phyloP scores from a whole-genome alignment of 2,329 filamentous ascomycete species.

The Nannizziopsis barbatae region DNA sequence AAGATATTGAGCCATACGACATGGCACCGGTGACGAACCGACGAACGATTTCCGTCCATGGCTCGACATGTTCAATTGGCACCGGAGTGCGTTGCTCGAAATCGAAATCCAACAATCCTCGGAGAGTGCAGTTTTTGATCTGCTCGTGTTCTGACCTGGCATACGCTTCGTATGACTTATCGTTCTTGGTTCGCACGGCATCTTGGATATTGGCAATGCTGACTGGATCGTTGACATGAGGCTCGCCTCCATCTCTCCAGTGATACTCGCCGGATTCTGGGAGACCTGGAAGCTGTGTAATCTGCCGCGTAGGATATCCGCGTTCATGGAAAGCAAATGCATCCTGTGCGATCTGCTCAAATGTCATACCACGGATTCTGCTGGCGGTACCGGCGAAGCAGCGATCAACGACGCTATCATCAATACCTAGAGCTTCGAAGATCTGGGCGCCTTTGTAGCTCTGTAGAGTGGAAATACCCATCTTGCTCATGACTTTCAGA shows the following conservation, averaged over 20 bases:
- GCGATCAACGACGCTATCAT: slow-evolving; percentile 81
- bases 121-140: slow-evolving; percentile 91
- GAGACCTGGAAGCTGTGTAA: slow-evolving; percentile 65
- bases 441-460: slow-evolving; percentile 98
- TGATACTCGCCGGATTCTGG: slow-evolving; percentile 94
- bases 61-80: slow-evolving; percentile 91
- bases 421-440: slow-evolving; percentile 87
- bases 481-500: slow-evolving; percentile 98
- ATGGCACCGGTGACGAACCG: slow-evolving; percentile 95
- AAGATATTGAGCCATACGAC: slow-evolving; percentile 97
- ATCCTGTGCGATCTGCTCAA: slow-evolving; percentile 86
- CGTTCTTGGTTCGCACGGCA: slow-evolving; percentile 90
- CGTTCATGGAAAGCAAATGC: slow-evolving; percentile 91
- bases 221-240: slow-evolving; percentile 87
- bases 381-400: slow-evolving; percentile 93
- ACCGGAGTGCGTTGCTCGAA: slow-evolving; percentile 77
- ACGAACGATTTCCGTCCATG: slow-evolving; percentile 94
- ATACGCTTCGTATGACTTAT: slow-evolving; percentile 97
- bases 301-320: slow-evolving; percentile 72
- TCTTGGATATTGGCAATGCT: slow-evolving; percentile 97
- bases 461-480: slow-evolving; percentile 94
- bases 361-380: slow-evolving; percentile 86
- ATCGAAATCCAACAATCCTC: slow-evolving; percentile 89
- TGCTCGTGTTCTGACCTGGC: slow-evolving; percentile 87
- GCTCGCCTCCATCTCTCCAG: slow-evolving; percentile 92